Evolutionary conservation across 176 grass and related monocot genomes (phyloP).

Genomic region (Aegilops sharonensis): DNA sequence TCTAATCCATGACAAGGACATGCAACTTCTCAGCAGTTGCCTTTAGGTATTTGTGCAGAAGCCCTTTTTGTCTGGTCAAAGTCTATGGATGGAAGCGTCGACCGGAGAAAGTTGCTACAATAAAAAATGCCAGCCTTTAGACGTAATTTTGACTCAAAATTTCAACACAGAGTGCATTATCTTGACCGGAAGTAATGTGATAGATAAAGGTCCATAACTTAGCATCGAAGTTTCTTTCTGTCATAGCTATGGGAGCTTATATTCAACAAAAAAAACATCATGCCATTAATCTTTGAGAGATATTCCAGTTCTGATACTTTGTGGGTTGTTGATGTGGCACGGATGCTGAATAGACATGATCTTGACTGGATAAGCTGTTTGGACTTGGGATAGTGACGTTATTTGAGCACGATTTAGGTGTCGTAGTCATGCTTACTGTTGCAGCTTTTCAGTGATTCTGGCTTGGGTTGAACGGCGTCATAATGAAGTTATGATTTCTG

Average conservation of each 20-base stretch:
- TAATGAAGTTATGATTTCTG: neutral
- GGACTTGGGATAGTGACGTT: neutral
- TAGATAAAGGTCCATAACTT: neutral
- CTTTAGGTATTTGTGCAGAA: conserved; percentile 33
- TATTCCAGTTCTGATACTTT: conserved; percentile 15
- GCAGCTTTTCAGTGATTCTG: neutral
- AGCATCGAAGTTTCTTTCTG: neutral
- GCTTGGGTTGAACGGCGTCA: neutral
- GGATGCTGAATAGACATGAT: neutral
- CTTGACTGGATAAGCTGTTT: neutral
- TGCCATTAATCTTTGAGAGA: neutral
- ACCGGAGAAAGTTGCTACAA: conserved; percentile 30
- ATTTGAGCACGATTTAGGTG: neutral
- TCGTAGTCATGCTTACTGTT: neutral
- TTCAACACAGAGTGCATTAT: conserved; percentile 7
- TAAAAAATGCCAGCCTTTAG: neutral
- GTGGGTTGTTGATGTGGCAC: neutral
- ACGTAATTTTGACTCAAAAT: conserved; percentile 32
- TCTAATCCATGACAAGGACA: conserved; percentile 29
- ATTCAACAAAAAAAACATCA: neutral
- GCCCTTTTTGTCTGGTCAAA: conserved; percentile 37
- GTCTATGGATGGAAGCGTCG: conserved; percentile 34
- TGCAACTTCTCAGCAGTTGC: neutral
- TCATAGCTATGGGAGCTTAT: conserved; percentile 23
- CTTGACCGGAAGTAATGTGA: neutral